A percentile compares a stretch with the other conserved stretches of the same genome.
Conservation (phyloP, 441 rosid species). For the Monsonia emarginata region DNA sequence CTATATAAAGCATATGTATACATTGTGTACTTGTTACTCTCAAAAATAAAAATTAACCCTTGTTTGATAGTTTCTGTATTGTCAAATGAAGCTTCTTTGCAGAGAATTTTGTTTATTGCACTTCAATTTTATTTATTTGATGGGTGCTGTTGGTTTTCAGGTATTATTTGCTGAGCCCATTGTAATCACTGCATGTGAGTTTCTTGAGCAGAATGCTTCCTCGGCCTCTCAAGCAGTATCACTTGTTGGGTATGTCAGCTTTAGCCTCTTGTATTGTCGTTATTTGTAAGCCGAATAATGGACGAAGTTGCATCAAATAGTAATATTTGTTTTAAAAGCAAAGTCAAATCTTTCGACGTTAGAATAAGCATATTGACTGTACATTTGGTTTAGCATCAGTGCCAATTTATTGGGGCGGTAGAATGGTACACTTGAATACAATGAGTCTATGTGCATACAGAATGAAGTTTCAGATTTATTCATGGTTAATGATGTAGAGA, state of each 20-base stretch:
- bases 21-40: not conserved
- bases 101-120: not conserved
- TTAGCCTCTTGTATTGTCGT: not conserved
- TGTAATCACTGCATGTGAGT: slow-evolving; percentile 83
- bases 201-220: slow-evolving; percentile 79
- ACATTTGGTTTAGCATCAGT: not conserved
- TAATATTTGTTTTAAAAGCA: too few relatives aligned
- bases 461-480: not conserved
- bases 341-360: not conserved
- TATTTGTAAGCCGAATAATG: not conserved
- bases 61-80: not conserved
- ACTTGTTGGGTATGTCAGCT: slow-evolving; percentile 60
- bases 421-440: not conserved
- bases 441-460: not conserved
- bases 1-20: too few relatives aligned
- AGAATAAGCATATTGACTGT: not conserved
- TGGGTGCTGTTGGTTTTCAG: slow-evolving; percentile 24
- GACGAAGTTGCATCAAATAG: not conserved
- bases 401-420: not conserved
- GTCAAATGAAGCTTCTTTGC: not conserved
- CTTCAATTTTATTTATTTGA: not conserved
- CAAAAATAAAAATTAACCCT: not conserved
- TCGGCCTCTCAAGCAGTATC: slow-evolving; percentile 70
- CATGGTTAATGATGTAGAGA: not conserved
- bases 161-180: slow-evolving; percentile 86